Percentiles rank a stretch among this genome's conserved stretches.
phyloP scores from a whole-genome alignment of 306 rosid species.

The Trifolium repens region DNA sequence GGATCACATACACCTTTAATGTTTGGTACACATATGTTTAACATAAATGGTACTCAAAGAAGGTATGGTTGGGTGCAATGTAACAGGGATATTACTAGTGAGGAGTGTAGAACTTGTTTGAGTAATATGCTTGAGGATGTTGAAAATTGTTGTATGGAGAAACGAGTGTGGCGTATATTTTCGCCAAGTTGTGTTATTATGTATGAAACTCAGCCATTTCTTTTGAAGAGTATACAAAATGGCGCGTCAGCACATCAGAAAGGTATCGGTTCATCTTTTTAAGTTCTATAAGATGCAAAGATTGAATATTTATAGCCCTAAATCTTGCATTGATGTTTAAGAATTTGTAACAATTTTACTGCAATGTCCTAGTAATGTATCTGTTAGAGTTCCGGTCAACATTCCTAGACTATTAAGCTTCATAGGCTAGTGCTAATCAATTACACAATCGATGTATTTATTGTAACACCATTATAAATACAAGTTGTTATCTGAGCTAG shows the following conservation, averaged over 20 bases:
- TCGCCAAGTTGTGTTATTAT: conserved; percentile 53
- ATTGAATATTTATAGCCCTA: background rate
- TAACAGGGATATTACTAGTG: conserved; percentile 48
- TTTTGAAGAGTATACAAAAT: conserved; percentile 1
- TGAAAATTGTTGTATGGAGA: conserved; percentile 44
- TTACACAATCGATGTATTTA: background rate
- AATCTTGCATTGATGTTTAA: background rate
- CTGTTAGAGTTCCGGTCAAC: background rate
- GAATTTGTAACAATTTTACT: background rate
- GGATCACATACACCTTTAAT: conserved; percentile 31
- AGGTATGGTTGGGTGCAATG: conserved; percentile 59
- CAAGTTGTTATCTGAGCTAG: background rate
- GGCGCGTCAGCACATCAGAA: background rate
- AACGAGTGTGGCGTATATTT: conserved; percentile 51
- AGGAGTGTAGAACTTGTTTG: conserved; percentile 54
- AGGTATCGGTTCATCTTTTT: conserved; percentile 34
- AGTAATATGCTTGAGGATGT: conserved; percentile 49
- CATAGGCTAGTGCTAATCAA: background rate
- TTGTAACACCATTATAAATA: background rate
- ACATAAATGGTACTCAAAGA: conserved; percentile 55
- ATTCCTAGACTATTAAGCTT: background rate
- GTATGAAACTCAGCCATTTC: conserved; percentile 56
- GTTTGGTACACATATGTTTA: conserved; percentile 55
- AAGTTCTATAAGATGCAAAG: background rate
- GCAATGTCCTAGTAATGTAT: background rate